These are phyloP conservation scores for Psilocybe sp. DNA, from an alignment of 768 basidiomycete species.

Conservation along the genomic window DNA sequence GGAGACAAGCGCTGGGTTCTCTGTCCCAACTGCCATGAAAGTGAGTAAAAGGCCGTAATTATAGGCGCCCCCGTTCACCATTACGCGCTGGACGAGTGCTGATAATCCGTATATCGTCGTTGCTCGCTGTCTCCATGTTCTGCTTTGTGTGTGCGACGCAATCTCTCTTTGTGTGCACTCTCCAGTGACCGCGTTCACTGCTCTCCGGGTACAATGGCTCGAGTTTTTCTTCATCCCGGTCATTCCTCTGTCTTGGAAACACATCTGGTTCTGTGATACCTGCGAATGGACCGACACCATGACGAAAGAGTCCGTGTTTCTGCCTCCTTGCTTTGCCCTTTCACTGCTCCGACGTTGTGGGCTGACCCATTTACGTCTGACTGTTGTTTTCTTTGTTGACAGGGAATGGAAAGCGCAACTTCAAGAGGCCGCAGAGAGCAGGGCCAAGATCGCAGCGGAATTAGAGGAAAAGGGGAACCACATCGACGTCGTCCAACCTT, in stretches of 20 bases:
- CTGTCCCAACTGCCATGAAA: conserved; percentile 74
- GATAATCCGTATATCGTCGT: neutral
- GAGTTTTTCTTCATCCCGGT: conserved; percentile 75
- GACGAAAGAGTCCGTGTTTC: conserved; percentile 48
- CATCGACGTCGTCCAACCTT: too few relatives aligned
- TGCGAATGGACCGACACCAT: conserved; percentile 57
- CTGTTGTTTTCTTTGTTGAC: too few relatives aligned
- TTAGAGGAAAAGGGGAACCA: too few relatives aligned
- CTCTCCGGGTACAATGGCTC: conserved; percentile 73
- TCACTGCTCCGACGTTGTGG: neutral
- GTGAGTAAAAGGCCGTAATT: conserved; percentile 32
- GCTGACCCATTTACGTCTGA: neutral
- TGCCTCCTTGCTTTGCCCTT: neutral
- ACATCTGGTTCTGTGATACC: conserved; percentile 69
- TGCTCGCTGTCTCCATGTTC: too few relatives aligned
- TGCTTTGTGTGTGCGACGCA: too few relatives aligned
- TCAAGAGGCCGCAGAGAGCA: too few relatives aligned
- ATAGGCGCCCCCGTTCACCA: neutral
- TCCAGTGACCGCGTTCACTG: conserved; percentile 41
- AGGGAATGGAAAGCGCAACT: too few relatives aligned
- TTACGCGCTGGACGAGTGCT: neutral
- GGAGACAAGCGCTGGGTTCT: conserved; percentile 46
- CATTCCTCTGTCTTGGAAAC: conserved; percentile 58
- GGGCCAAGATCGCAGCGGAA: too few relatives aligned
- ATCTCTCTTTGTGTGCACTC: too few relatives aligned